Conservation (phyloP, 1,284 basidiomycete species). For the Trichosporon sp. region DNA sequence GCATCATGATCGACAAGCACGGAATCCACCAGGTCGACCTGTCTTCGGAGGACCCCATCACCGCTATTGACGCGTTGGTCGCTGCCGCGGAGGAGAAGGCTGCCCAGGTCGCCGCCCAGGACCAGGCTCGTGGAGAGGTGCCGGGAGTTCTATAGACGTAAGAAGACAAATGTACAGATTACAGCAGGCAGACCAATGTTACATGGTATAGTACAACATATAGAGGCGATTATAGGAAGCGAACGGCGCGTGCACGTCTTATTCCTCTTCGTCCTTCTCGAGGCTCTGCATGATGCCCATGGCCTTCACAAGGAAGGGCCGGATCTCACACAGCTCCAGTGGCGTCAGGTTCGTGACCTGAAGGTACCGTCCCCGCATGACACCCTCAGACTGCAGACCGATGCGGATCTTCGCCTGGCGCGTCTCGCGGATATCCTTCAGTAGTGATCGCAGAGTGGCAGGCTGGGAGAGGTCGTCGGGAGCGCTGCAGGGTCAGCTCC, state of each 20-base stretch:
- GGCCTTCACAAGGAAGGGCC: conserved; percentile 78
- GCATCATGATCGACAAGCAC: conserved; percentile 86
- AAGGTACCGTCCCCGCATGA: conserved; percentile 54
- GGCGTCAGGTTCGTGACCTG: conserved; percentile 81
- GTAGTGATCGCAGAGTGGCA: conserved; percentile 71
- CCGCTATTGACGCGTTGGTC: conserved; percentile 26
- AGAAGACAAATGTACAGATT: conserved; percentile 7
- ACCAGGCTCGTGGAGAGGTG: conserved; percentile 2
- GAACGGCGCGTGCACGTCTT: too few relatives aligned
- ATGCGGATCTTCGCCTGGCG: conserved; percentile 87
- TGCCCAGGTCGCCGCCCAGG: neutral
- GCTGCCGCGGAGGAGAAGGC: conserved; percentile 24
- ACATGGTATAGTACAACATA: conserved; percentile 3
- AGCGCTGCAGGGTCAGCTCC: conserved; percentile 57
- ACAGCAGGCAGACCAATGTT: neutral
- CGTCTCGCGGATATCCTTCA: conserved; percentile 91
- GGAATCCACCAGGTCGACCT: conserved; percentile 71
- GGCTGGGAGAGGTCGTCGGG: conserved; percentile 80
- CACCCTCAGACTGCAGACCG: conserved; percentile 69
- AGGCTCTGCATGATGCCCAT: conserved; percentile 62
- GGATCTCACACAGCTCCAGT: conserved; percentile 87
- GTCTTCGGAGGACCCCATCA: conserved; percentile 33
- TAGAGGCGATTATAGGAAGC: neutral
- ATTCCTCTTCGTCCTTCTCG: conserved; percentile 28
- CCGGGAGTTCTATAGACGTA: conserved; percentile 3